Percentiles rank a stretch among this genome's conserved stretches.
phyloP scores from a whole-genome alignment of 1,284 basidiomycete genomes.

The Ceratobasidium sp. region DNA sequence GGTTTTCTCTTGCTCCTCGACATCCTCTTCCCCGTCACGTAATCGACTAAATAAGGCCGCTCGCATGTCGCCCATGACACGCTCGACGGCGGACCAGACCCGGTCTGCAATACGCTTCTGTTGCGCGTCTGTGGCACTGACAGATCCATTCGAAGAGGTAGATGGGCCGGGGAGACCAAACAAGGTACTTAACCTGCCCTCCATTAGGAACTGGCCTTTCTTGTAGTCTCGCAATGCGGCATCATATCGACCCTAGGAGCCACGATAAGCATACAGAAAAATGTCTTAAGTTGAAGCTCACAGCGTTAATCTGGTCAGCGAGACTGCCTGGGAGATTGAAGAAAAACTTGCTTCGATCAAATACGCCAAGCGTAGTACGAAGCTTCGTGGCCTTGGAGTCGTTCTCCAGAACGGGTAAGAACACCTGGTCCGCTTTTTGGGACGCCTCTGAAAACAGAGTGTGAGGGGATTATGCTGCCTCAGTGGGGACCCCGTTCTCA shows the following conservation, averaged over 20 bases:
- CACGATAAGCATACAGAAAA: conserved; percentile 25
- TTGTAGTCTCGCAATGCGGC: conserved; percentile 96
- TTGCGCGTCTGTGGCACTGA: conserved; percentile 68
- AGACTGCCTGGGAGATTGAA: conserved; percentile 96
- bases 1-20: conserved; percentile 97
- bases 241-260: conserved; percentile 85
- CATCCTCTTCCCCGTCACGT: conserved; percentile 77
- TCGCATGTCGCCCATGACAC: conserved; percentile 93
- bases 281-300: conserved; percentile 56
- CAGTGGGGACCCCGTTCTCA: conserved; percentile 54
- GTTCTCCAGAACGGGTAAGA: conserved; percentile 95
- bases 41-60: conserved; percentile 79
- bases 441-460: conserved; percentile 68
- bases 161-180: conserved; percentile 69
- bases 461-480: conserved; percentile 38
- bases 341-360: conserved; percentile 97
- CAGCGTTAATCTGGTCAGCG: conserved; percentile 89
- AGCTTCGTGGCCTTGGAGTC: conserved; percentile 94
- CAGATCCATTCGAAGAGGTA: conserved; percentile 68
- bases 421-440: conserved; percentile 94
- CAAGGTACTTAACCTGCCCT: conserved; percentile 63
- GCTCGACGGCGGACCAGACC: conserved; percentile 96
- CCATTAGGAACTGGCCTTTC: conserved; percentile 92
- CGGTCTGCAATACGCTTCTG: conserved; percentile 95
- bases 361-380: conserved; percentile 91